A percentile compares a stretch with the other conserved stretches of the same genome.
phyloP scores from a whole-genome alignment of 2,329 filamentous ascomycete genomes.

The Monosporascus sp. region DNA sequence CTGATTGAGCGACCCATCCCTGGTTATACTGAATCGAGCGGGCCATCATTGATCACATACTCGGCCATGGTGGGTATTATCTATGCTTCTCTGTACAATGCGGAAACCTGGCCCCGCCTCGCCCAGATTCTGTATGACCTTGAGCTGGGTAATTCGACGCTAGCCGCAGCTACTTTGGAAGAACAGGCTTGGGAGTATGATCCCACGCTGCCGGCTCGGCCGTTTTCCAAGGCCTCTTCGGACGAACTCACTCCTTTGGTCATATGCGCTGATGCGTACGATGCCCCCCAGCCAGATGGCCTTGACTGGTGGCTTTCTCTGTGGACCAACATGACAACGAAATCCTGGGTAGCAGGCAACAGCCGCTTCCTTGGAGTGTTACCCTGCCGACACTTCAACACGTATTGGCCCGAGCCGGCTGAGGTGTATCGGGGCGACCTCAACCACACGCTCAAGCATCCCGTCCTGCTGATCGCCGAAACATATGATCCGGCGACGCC shows the following conservation, averaged over 20 bases:
- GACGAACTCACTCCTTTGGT: constrained; percentile 38
- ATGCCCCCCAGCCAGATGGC: constrained; percentile 35
- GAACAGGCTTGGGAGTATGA: constrained; percentile 35
- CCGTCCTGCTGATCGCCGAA: constrained; percentile 43
- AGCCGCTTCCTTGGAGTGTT: constrained; percentile 40
- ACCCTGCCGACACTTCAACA: constrained; percentile 40
- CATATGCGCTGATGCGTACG: constrained; percentile 42
- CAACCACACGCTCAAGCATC: constrained; percentile 37
- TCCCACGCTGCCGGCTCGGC: constrained; percentile 28
- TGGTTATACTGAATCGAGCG: constrained; percentile 33
- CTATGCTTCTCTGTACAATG: constrained; percentile 39
- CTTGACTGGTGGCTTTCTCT: constrained; percentile 41
- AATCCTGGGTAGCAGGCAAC: constrained; percentile 43
- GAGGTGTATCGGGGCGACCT: constrained; percentile 44
- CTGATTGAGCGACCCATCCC: constrained; percentile 33
- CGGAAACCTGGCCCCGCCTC: constrained; percentile 36
- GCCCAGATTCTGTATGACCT: constrained; percentile 39
- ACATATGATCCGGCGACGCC: constrained; percentile 48
- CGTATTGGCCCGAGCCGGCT: constrained; percentile 41
- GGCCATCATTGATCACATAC: constrained; percentile 43
- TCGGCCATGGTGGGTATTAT: constrained; percentile 34
- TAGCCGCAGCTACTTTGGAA: constrained; percentile 36
- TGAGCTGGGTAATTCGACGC: constrained; percentile 40
- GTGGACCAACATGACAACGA: constrained; percentile 42
- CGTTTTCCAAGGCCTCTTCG: constrained; percentile 26